Conservation (phyloP, 2,329 filamentous ascomycete genomes). For the Tympanopsis confertula region DNA sequence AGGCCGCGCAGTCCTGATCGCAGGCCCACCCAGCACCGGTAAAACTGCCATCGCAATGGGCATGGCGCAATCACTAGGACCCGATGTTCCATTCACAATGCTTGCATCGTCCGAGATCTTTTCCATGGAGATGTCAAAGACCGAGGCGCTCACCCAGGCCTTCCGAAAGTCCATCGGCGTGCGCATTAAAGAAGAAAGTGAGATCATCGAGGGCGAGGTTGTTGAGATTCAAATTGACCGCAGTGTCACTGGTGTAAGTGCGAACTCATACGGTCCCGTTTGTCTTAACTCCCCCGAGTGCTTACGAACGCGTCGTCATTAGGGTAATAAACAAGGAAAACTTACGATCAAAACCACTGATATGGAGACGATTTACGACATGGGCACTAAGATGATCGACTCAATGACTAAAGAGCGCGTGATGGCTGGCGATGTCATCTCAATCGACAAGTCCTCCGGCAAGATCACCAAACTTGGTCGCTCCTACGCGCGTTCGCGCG, state of each 20-base stretch:
- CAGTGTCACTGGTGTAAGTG: conserved; percentile 71
- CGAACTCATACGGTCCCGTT: too few species aligned
- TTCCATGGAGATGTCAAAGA: conserved; percentile 98
- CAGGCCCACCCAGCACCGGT: conserved; percentile 89
- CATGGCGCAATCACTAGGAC: conserved; percentile 88
- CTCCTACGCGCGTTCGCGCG: conserved; percentile 85
- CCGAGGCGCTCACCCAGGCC: conserved; percentile 93
- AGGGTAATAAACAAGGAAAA: conserved; percentile 83
- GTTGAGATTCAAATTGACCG: conserved; percentile 98
- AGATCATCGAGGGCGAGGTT: conserved; percentile 98
- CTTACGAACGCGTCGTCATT: too few species aligned
- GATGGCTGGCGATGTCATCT: conserved; percentile 96
- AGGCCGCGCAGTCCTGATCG: conserved; percentile 84
- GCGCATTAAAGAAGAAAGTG: conserved; percentile 95
- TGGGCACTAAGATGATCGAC: conserved; percentile 99
- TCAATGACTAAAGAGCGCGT: conserved; percentile 99
- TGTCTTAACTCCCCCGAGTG: too few species aligned
- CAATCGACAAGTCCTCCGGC: conserved; percentile 94
- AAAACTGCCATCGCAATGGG: conserved; percentile 99
- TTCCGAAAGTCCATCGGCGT: conserved; percentile 98
- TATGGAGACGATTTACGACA: conserved; percentile 99
- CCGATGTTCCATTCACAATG: conserved; percentile 93
- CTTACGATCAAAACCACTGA: conserved; percentile 98
- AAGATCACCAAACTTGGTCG: conserved; percentile 96
- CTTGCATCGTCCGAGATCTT: conserved; percentile 95